phyloP scores from a whole-genome alignment of 2,329 filamentous ascomycete genomes.

The Diaporthe citrichinensis region DNA sequence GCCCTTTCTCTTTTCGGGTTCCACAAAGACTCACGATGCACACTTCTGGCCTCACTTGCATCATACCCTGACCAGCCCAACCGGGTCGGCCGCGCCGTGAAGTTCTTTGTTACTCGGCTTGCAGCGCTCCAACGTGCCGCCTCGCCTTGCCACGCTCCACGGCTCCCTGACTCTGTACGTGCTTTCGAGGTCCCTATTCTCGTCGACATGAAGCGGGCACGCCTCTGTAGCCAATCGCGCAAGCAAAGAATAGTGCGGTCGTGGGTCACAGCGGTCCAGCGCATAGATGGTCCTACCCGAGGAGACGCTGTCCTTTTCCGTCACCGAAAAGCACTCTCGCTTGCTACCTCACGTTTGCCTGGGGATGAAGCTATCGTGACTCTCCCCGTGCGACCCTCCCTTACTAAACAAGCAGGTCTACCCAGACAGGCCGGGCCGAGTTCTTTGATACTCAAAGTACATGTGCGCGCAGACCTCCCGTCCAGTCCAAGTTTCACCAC shows the following conservation, averaged over 20 bases:
- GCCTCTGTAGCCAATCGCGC: background rate
- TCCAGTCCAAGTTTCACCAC: conserved; percentile 16
- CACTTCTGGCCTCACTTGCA: conserved; percentile 39
- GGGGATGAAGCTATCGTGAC: conserved; percentile 39
- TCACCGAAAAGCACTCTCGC: background rate
- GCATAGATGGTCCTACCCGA: conserved; percentile 12
- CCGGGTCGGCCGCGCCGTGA: conserved; percentile 6
- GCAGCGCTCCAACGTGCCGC: conserved; percentile 12
- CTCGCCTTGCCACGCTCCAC: background rate
- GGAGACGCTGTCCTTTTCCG: background rate
- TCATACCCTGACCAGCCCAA: conserved; percentile 31
- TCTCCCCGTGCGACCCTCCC: conserved; percentile 12
- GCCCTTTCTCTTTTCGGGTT: conserved; percentile 29
- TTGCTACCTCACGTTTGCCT: background rate
- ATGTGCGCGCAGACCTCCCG: background rate
- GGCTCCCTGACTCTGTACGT: background rate
- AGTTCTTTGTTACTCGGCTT: background rate
- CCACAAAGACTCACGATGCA: conserved; percentile 37
- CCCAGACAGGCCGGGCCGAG: background rate
- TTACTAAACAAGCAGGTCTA: conserved; percentile 7
- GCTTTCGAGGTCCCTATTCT: background rate
- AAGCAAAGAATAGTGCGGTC: background rate
- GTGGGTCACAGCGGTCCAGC: background rate
- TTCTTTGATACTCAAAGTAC: background rate
- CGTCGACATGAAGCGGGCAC: background rate